phyloP scores from a whole-genome alignment of 495 filamentous ascomycete species.

The Penicillium coprophilum region DNA sequence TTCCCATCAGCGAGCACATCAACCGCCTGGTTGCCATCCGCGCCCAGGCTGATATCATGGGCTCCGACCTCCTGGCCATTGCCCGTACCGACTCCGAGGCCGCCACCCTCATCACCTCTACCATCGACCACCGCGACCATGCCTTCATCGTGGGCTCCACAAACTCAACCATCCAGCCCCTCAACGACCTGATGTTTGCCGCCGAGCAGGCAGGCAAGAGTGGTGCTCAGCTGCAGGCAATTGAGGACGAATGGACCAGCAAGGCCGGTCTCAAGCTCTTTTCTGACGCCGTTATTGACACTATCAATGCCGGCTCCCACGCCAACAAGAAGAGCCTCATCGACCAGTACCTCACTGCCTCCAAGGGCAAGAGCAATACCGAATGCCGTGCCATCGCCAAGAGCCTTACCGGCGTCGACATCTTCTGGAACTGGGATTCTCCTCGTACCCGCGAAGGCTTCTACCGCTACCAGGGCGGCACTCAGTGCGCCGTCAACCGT shows the following conservation, averaged over 20 bases:
- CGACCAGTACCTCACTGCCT: slow-evolving; percentile 59
- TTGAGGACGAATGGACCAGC: slow-evolving; percentile 84
- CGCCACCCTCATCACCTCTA: slow-evolving; percentile 93
- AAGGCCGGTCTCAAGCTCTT: slow-evolving; percentile 90
- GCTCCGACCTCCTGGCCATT: slow-evolving; percentile 81
- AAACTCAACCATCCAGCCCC: slow-evolving; percentile 78
- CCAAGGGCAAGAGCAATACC: slow-evolving; percentile 79
- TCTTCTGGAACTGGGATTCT: slow-evolving; percentile 92
- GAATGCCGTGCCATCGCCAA: slow-evolving; percentile 85
- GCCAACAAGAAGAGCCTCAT: slow-evolving; percentile 67
- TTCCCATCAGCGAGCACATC: slow-evolving; percentile 97
- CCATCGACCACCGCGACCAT: slow-evolving; percentile 93
- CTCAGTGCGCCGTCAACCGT: slow-evolving; percentile 87
- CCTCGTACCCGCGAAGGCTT: slow-evolving; percentile 90
- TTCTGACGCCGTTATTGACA: slow-evolving; percentile 80
- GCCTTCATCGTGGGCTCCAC: slow-evolving; percentile 88
- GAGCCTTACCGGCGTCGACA: slow-evolving; percentile 73
- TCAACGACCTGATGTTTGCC: slow-evolving; percentile 86
- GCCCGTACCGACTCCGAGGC: slow-evolving; percentile 97
- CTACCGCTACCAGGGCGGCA: slow-evolving; percentile 89
- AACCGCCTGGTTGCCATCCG: slow-evolving; percentile 96
- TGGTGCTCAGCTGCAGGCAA: slow-evolving; percentile 79
- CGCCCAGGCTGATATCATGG: slow-evolving; percentile 98
- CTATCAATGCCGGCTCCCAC: slow-evolving; percentile 65
- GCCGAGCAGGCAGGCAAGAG: slow-evolving; percentile 82